phyloP scores from a whole-genome alignment of 108 stramenopile genomes.

The Pseudonitzschia multiseries region DNA sequence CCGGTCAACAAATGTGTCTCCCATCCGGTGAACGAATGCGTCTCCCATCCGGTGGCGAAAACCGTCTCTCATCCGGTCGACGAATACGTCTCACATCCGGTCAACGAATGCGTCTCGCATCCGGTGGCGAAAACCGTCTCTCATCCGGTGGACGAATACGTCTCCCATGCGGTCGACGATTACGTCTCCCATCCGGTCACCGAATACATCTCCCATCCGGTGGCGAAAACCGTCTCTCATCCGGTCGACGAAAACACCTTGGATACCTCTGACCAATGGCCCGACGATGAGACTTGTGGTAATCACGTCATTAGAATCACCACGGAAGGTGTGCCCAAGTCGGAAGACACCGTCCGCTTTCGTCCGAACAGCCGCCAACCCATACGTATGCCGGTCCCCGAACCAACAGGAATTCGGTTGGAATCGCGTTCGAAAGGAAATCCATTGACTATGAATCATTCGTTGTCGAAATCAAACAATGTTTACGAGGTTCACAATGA shows the following conservation, averaged over 20 bases:
- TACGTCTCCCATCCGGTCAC: not conserved
- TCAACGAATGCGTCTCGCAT: not conserved
- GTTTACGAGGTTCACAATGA: not conserved
- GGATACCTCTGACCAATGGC: not conserved
- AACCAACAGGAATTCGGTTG: not conserved
- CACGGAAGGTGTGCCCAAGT: not conserved
- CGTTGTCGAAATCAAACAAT: not conserved
- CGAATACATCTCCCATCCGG: too few species aligned
- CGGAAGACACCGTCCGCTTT: too few species aligned
- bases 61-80: not conserved
- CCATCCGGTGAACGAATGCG: too few species aligned
- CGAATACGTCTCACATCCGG: too few species aligned
- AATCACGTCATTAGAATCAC: not conserved
- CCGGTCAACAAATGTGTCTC: too few species aligned
- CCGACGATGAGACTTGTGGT: conserved; percentile 5
- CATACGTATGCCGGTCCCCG: not conserved
- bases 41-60: too few species aligned
- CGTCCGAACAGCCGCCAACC: not conserved
- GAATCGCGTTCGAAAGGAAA: not conserved
- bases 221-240: too few species aligned
- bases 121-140: too few species aligned
- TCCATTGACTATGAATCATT: not conserved
- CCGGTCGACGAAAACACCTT: not conserved
- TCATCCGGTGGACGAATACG: too few species aligned
- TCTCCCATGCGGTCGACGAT: not conserved